Conservation (phyloP, 1,284 basidiomycete species). For the Leccinum fuscescens region DNA sequence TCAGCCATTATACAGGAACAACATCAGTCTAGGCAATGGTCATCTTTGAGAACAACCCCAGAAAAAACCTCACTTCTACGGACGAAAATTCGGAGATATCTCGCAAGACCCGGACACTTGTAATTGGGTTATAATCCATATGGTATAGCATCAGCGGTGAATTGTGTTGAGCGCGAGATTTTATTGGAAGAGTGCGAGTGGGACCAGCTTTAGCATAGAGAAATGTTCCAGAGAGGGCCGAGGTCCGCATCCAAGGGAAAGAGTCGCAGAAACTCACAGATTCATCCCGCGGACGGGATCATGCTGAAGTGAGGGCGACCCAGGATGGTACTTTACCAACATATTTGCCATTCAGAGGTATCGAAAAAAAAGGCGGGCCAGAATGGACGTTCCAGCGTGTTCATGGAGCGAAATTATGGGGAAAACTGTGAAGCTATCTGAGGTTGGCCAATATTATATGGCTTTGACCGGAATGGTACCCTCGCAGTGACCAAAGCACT, state of each 20-base stretch:
- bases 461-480: neutral
- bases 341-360: neutral
- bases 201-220: neutral
- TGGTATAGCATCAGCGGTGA: neutral
- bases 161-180: neutral
- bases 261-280: neutral
- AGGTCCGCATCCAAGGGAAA: neutral
- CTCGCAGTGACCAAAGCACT: neutral
- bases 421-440: neutral
- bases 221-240: neutral
- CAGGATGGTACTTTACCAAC: no score
- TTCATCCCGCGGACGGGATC: neutral
- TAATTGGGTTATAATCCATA: neutral
- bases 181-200: neutral
- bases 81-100: neutral
- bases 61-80: neutral
- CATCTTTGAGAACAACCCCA: neutral
- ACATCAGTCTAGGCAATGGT: neutral
- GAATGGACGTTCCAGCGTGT: neutral
- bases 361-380: neutral
- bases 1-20: neutral
- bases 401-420: neutral
- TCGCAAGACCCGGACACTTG: neutral
- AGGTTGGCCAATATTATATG: neutral
- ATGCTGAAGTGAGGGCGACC: no score